Base-by-base conservation (phyloP, 2,329 filamentous ascomycete genomes). In the Rhinocladiella similis region DNA sequence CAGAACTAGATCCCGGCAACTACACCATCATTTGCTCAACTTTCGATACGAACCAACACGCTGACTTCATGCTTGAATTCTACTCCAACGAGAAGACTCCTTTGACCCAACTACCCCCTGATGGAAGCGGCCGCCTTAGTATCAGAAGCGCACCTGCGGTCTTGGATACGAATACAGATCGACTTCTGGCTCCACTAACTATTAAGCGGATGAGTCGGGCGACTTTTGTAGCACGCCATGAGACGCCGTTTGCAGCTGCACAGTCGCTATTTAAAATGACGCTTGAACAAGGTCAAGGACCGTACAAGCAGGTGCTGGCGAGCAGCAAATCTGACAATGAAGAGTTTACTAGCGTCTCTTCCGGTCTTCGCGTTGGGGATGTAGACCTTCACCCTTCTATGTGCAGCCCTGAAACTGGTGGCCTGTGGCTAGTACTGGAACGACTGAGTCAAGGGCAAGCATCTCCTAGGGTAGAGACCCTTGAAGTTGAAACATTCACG, bases 341-440 rank as follows among this genome's bases (percentile, higher is more conserved):
- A 5, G 84, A 87, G 58, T 94, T 91, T 67, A 83, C 83, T 45
- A 89, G 95, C 71, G 80, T 80, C 18, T 79, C 80, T 5, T 77
- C 80, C 56, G 84, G 84, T 0, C 79, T 95, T 22, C 81, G 89
- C 47, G 89, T 88, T 1, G 78, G 83, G 13, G 87, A 93, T 61
- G 80, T 95, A 50, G 87, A 95, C 72, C 73, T 96, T 41, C 84
- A 85, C 43, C 88, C 90, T 0, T 79, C 76, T n/a, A 72, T 81
- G 61, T 75, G 78, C 55, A 73, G 73, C 27, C 46, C 49, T 1
- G 56, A 35, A 9, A 73, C 73, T 9, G 81, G 82, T 18, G 86
- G 86, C 16, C 70, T 91, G 55, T 95, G 89, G 88, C 77, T 97
- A 51, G 87, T 96, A 5, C 76, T 97, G 41, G 91, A 97, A 72